phyloP scores from a whole-genome alignment of 164 flowering plant genomes.

The Magnolia kwangsiensis region DNA sequence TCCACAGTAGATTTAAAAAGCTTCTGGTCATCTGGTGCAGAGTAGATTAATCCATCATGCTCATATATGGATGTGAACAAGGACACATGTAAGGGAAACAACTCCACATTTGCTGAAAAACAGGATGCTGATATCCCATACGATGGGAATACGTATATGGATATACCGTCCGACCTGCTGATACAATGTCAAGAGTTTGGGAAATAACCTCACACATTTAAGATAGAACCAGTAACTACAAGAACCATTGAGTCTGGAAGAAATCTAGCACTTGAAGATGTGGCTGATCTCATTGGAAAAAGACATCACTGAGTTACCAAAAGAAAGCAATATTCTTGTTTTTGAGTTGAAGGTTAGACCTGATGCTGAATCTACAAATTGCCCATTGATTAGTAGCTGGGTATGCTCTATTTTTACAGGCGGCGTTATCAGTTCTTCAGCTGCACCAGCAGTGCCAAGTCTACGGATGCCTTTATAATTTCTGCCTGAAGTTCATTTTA shows the following conservation, averaged over 20 bases:
- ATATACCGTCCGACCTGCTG: no score
- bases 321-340: neutral
- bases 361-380: constrained; percentile 67
- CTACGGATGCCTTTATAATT: constrained; percentile 18
- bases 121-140: no score
- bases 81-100: no score
- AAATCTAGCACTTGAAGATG: no score
- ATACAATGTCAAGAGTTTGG: no score
- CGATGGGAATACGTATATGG: no score
- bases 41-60: no score
- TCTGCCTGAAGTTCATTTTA: constrained; percentile 8
- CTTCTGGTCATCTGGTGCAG: neutral
- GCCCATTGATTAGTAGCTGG: constrained; percentile 57
- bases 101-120: no score
- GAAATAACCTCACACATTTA: no score
- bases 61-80: no score
- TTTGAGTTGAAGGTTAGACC: constrained; percentile 22
- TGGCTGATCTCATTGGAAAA: neutral
- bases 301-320: neutral
- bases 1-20: neutral
- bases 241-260: no score
- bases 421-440: constrained; percentile 49
- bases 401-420: constrained; percentile 38
- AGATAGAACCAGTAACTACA: no score
- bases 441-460: constrained; percentile 41